phyloP scores from a whole-genome alignment of 257 asterid species.

The Solanum pinnatisectum region DNA sequence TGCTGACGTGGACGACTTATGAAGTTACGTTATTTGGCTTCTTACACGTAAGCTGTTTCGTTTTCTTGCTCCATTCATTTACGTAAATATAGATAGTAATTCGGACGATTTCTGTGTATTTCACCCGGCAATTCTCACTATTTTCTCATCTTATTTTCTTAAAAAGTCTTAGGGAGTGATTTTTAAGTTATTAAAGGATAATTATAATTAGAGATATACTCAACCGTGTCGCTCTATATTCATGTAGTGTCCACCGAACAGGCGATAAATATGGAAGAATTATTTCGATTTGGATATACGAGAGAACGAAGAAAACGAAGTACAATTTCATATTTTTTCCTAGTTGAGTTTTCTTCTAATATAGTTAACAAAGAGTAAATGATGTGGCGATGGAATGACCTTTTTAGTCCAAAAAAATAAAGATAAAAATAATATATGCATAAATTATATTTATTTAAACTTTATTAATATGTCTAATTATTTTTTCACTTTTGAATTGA shows the following conservation, averaged over 20 bases:
- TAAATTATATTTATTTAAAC: too few relatives aligned
- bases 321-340: not conserved
- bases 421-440: not conserved
- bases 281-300: not conserved
- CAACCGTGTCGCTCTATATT: not conserved
- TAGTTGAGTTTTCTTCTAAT: not conserved
- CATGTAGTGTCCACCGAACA: not conserved
- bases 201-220: not conserved
- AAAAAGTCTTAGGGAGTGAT: not conserved
- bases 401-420: not conserved
- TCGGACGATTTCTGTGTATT: not conserved
- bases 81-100: not conserved
- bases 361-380: not conserved
- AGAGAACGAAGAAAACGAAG: not conserved
- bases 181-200: not conserved
- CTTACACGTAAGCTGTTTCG: not conserved
- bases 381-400: not conserved
- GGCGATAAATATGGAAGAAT: not conserved
- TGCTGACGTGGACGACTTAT: slow-evolving; percentile 23
- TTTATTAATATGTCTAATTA: not conserved
- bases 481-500: not conserved
- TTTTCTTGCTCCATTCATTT: not conserved
- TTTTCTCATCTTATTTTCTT: not conserved
- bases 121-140: not conserved
- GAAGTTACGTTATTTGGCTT: not conserved